Evolutionary conservation across 2,329 filamentous ascomycete genomes (phyloP), one percentile per base, ranked within the genome.

Genomic region (Penicillium sp.): DNA sequence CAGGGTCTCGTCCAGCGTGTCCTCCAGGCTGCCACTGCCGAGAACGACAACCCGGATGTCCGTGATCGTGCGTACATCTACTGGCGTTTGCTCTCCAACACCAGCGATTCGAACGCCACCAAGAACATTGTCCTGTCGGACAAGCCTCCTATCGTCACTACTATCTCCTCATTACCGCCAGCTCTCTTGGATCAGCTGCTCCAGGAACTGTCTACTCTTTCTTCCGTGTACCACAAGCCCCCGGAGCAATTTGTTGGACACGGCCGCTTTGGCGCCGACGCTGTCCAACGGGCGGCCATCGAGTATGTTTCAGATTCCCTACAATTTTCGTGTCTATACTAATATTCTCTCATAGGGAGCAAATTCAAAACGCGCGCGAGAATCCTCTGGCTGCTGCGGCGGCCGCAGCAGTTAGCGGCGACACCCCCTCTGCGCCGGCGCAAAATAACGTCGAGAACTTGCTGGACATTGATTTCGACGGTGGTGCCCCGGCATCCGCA

Each of bases 201-300:
- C 8, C 81, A 82, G 9, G 93, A 99, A 72, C 84, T 99, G 29
- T 97, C 93, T 12, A 96, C 94, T 9, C 83, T 99, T 28, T 91
- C 94, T 7, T 97, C 93, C 1, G 94, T 99, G 21, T 99, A 99
- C 76, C 94, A 99, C 83, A 97, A 96, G 76, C 92, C 92, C 8
- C 92, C 94, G 42, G 90, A 95, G 81, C 91, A 93, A n/a, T 99
- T 99, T 73, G 87, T 99, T 52, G 94, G 94, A 62, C 91, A 95
- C 74, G 94, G 94, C 39, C 86, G 93, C 42, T 96, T 90, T 63
- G 94, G 93, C 34, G 92, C 94, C 45, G 92, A 96, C 72, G 91
- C 90, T 55, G 90, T 99, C 67, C 94, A 97, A 74, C 87, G 88
- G 61, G 93, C 93, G 46, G 94, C 94, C 55, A 96, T 99, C 69